Conservation (phyloP, 768 basidiomycete genomes). For the Boletus eberwhitei region DNA sequence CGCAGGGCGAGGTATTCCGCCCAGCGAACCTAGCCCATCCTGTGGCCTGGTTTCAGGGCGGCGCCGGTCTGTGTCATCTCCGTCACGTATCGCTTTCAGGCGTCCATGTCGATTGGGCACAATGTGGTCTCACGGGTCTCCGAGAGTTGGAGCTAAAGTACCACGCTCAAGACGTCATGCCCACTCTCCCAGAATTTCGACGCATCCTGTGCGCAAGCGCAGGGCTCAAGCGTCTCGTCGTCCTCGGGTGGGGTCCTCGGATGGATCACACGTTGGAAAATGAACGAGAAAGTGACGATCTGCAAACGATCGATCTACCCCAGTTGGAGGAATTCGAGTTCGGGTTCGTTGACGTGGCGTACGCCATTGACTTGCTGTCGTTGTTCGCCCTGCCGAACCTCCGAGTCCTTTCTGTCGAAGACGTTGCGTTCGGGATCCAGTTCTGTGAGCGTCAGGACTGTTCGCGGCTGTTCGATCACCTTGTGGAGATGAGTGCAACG, state of each 20-base stretch:
- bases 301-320: constrained; percentile 25
- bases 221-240: constrained; percentile 39
- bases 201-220: constrained; percentile 40
- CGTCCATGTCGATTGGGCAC: constrained; percentile 55
- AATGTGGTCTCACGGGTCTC: constrained; percentile 40
- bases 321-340: constrained; percentile 36
- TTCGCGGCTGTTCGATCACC: constrained; percentile 35
- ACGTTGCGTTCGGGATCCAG: constrained; percentile 40
- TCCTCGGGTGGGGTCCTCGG: constrained; percentile 54
- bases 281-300: background rate
- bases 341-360: constrained; percentile 43
- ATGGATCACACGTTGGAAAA: constrained; percentile 13
- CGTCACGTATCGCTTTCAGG: constrained; percentile 47
- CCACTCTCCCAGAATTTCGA: constrained; percentile 45
- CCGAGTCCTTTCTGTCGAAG: constrained; percentile 41
- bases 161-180: constrained; percentile 55
- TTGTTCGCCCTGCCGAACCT: constrained; percentile 39
- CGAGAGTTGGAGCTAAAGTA: constrained; percentile 51
- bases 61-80: constrained; percentile 32
- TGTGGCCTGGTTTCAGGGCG: constrained; percentile 41
- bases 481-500: constrained; percentile 16
- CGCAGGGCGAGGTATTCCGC: constrained; percentile 41
- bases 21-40: constrained; percentile 40
- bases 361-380: constrained; percentile 38
- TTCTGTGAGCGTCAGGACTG: constrained; percentile 35